Percentiles rank a stretch among this genome's conserved stretches.
phyloP scores from a whole-genome alignment of 139 green algal genomes.

The Chlamydomonas applanata region DNA sequence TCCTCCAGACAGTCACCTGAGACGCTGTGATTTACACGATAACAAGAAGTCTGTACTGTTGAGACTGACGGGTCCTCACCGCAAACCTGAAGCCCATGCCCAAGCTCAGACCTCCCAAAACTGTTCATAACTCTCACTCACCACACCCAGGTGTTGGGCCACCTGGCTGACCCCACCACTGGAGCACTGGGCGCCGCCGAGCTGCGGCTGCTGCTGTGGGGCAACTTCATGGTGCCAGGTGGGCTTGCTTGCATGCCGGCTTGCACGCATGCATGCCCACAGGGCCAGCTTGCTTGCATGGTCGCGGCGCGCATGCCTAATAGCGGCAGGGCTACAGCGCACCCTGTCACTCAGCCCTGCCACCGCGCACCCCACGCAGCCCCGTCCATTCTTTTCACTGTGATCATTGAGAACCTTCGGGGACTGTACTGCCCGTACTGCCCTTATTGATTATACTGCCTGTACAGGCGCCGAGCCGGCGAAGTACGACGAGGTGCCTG shows the following conservation, averaged over 20 bases:
- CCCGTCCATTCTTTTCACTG: too few species aligned
- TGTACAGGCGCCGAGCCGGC: slow-evolving; percentile 13
- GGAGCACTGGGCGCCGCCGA: neutral
- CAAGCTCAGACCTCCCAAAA: neutral
- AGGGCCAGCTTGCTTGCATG: too few species aligned
- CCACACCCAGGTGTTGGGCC: slow-evolving; percentile 1
- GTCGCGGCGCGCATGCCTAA: too few species aligned
- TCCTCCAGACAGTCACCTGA: too few species aligned
- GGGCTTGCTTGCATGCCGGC: slow-evolving; percentile 1
- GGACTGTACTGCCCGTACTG: too few species aligned
- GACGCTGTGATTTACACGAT: neutral
- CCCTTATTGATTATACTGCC: too few species aligned
- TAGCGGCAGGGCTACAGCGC: too few species aligned
- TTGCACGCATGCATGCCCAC: neutral
- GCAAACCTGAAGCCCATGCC: neutral
- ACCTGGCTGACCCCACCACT: neutral
- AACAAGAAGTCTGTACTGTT: too few species aligned
- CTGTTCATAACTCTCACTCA: neutral
- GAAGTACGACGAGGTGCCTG: slow-evolving; percentile 27
- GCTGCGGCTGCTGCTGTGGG: slow-evolving; percentile 64
- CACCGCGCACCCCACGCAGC: too few species aligned
- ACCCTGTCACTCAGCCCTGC: too few species aligned
- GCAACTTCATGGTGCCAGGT: slow-evolving; percentile 71
- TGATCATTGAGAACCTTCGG: too few species aligned
- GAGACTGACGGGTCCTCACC: neutral